A percentile compares a stretch with the other conserved stretches of the same genome.
phyloP scores from a whole-genome alignment of 805 yeast genomes.

The Lachancea meyersii region DNA sequence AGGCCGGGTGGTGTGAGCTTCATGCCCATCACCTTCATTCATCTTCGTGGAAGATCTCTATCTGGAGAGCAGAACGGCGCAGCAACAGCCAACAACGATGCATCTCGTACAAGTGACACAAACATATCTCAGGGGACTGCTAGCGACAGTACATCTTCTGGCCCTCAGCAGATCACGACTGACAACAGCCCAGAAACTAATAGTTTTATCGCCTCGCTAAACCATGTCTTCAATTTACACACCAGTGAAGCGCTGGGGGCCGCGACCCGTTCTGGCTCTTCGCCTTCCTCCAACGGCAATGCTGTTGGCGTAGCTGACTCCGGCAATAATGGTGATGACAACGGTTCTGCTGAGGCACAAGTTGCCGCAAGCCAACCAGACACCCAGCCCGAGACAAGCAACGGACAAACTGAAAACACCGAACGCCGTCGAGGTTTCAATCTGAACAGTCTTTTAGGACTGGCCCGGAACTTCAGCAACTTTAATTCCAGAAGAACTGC shows the following conservation, averaged over 20 bases:
- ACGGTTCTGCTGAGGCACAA: background rate
- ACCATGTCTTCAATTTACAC: constrained; percentile 18
- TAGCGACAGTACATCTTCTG: background rate
- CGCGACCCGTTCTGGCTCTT: background rate
- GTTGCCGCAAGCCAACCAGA: background rate
- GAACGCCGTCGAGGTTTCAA: constrained; percentile 5
- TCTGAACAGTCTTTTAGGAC: constrained; percentile 6
- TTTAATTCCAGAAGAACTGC: background rate
- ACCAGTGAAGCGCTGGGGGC: background rate
- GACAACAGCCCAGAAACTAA: constrained; percentile 10
- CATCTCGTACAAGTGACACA: background rate
- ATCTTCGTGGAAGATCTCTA: constrained; percentile 4
- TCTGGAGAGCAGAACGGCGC: too few relatives aligned
- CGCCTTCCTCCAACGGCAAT: background rate
- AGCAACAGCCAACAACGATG: background rate
- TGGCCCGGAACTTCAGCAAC: constrained; percentile 4
- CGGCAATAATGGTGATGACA: background rate
- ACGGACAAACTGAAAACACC: background rate
- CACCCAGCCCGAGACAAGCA: background rate
- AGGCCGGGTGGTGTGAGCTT: constrained; percentile 5
- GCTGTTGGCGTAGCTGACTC: too few relatives aligned
- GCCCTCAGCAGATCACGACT: background rate
- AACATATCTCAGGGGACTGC: background rate
- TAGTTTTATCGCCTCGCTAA: constrained; percentile 21
- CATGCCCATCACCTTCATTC: constrained; percentile 8